phyloP scores from a whole-genome alignment of 2,329 filamentous ascomycete species.

The Fusarium chuoi region DNA sequence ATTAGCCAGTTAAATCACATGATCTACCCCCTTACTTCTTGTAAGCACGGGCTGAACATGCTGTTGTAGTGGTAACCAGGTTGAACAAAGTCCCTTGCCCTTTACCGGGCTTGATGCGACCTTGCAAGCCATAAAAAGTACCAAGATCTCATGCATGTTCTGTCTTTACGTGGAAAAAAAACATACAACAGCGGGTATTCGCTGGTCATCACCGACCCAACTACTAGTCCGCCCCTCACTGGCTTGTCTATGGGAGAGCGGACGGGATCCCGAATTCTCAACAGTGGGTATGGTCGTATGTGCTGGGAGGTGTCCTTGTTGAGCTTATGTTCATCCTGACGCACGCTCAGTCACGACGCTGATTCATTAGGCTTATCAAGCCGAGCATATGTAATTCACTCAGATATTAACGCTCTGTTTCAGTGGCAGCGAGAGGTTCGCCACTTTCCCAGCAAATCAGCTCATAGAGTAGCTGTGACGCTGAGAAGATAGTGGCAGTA shows the following conservation, averaged over 20 bases:
- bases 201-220: constrained; percentile 1
- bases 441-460: neutral
- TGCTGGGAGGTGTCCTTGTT: neutral
- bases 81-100: neutral
- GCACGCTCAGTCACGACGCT: neutral
- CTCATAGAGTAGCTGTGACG: neutral
- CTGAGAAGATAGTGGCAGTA: neutral
- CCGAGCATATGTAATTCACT: no score
- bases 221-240: constrained; percentile 9
- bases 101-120: neutral
- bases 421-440: no score
- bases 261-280: constrained; percentile 7
- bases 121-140: neutral
- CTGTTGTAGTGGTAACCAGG: no score
- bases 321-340: neutral
- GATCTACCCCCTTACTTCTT: neutral
- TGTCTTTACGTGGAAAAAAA: neutral
- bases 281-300: constrained; percentile 11
- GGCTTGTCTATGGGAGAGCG: constrained; percentile 7
- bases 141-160: neutral
- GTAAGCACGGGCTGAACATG: no score
- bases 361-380: neutral
- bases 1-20: fast-evolving
- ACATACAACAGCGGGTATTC: constrained; percentile 12
- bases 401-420: neutral